Evolutionary conservation across 805 yeast genomes (phyloP), one percentile per base, ranked within the genome.

Genomic region (Yarrowia sp.): DNA sequence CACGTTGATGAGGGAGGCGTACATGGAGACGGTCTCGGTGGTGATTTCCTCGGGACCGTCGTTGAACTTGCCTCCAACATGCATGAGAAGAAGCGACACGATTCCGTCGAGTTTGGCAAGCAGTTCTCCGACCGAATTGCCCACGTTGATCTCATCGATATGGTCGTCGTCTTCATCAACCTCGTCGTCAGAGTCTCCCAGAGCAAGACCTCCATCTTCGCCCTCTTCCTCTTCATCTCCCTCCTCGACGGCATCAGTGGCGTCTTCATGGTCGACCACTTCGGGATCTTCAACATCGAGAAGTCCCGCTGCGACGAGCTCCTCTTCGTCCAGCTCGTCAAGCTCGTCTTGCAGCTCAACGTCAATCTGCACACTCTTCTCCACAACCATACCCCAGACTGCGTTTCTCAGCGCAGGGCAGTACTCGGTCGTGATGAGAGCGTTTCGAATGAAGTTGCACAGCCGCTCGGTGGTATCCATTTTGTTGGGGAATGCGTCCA

Each of bases 321-420:
- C 86, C 8, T 85, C 88, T 12, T 85, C 84, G 36, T 84, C 89
- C 55, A 87, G 89, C 72, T 90, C 95, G 75, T 90, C 97, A 69
- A 91, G 79, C 73, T 90, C 95, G 75, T 91, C 92, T 74, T 92
- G 97, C 69, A 93, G 82, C 77, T 92, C 98, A 5, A 93, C 97
- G 78, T 94, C 99, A 58, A 95, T 82, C 72, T 91, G 90, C 70
- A 95, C 91, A 69, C 90, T 84, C 71, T 87, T 85, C 77, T 94
- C 97, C 48, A 92, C 81, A 15, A 93, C 82, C 69, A 91, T 78
- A 26, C 89, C 88, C 97, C 98, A 93, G 8, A 91, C 82, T 58
- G 86, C 86, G 71, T 84, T 84, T 72, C 88, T 87, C 71, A 92
- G 79, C 72, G 92, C 97, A 4, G 87, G 86, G 71, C 95, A 90